Evolutionary conservation across 805 yeast species (phyloP).

Genomic region (Candida montana): DNA sequence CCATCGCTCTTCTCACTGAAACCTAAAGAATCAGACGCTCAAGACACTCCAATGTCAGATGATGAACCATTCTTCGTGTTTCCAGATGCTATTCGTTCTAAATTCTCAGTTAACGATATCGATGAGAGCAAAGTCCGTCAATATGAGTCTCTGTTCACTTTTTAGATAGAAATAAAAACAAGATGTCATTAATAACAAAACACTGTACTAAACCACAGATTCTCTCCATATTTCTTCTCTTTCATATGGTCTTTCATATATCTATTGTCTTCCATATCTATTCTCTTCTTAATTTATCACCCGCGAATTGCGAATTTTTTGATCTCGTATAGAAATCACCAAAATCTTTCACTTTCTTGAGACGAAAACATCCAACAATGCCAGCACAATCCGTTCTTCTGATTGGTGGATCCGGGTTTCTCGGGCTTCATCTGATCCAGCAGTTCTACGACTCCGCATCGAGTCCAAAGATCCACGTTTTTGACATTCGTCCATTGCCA

Average conservation of each 20-base stretch:
- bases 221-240: no score
- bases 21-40: neutral
- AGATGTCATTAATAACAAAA: no score
- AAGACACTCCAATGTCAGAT: neutral
- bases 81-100: conserved; percentile 17
- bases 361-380: conserved; percentile 4
- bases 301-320: conserved; percentile 1
- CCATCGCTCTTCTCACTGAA: neutral
- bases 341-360: neutral
- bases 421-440: conserved; percentile 86
- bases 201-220: no score
- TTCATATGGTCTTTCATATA: no score
- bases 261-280: neutral
- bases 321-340: conserved; percentile 1
- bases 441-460: conserved; percentile 67
- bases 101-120: conserved; percentile 13
- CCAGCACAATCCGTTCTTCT: conserved; percentile 50
- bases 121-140: conserved; percentile 16
- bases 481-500: conserved; percentile 88
- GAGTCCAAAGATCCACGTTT: conserved; percentile 71
- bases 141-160: conserved; percentile 8
- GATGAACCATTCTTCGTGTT: conserved; percentile 11
- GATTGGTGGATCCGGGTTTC: conserved; percentile 94
- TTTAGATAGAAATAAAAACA: no score
- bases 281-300: no score